These are phyloP conservation scores for Penicillium soppii DNA, from an alignment of 495 filamentous ascomycete genomes.

Conservation along the genomic window DNA sequence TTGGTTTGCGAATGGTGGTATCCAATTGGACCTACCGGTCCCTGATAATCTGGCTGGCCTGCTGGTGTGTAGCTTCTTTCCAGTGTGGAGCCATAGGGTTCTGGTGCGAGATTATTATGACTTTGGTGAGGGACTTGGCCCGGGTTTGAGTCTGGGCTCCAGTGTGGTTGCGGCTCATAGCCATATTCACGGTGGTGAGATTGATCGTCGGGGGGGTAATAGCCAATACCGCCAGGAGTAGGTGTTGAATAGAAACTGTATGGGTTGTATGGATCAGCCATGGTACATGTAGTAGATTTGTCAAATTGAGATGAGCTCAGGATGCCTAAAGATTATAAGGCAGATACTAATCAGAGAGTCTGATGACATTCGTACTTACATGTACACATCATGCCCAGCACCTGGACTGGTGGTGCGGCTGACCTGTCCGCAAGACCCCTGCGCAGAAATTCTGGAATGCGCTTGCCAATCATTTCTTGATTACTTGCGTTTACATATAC, in stretches of 20 bases:
- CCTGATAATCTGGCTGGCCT: constrained; percentile 36
- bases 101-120: not conserved
- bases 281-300: constrained; percentile 15
- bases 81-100: constrained; percentile 22
- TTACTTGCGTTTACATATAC: not conserved
- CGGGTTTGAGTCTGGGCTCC: constrained; percentile 4
- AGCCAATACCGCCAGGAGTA: constrained; percentile 25
- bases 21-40: constrained; percentile 46
- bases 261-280: constrained; percentile 53
- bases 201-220: constrained; percentile 29
- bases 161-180: constrained; percentile 9
- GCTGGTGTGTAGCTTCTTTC: constrained; percentile 39
- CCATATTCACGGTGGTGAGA: constrained; percentile 6
- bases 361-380: constrained; percentile 8
- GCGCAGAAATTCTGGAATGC: constrained; percentile 15
- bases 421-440: constrained; percentile 29
- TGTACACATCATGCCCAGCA: constrained; percentile 19
- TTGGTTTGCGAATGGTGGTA: constrained; percentile 44
- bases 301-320: not conserved
- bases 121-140: constrained; percentile 11
- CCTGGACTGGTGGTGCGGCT: too few relatives aligned
- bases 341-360: too few relatives aligned
- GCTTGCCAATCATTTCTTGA: constrained; percentile 12
- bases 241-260: constrained; percentile 28
- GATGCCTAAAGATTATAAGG: too few relatives aligned